Evolutionary conservation across 208 protist species (phyloP).

Genomic region (Leishmania guyanensis): DNA sequence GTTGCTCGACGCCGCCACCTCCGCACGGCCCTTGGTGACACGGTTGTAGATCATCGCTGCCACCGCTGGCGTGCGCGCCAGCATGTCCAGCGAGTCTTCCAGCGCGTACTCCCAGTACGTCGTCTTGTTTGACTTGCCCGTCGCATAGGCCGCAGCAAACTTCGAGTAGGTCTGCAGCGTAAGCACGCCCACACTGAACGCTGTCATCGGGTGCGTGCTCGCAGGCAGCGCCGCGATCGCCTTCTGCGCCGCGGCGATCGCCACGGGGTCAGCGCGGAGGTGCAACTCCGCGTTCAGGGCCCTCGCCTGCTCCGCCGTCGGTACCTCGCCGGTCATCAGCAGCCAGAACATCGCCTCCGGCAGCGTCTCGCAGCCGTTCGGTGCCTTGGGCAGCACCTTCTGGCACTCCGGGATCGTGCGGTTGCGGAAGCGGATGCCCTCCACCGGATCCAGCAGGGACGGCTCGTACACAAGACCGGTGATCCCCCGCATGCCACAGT

Average conservation of each 20-base stretch:
- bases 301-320: conserved; percentile 81
- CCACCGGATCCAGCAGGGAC: conserved; percentile 94
- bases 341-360: conserved; percentile 97
- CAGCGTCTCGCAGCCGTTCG: conserved; percentile 88
- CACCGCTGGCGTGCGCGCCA: conserved; percentile 89
- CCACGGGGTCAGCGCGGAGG: conserved; percentile 59
- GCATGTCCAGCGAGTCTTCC: conserved; percentile 95
- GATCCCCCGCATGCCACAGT: conserved; percentile 95
- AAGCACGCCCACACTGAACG: conserved; percentile 82
- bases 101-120: conserved; percentile 96
- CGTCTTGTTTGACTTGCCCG: conserved; percentile 91
- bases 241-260: conserved; percentile 69
- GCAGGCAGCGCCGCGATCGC: conserved; percentile 91
- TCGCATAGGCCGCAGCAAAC: conserved; percentile 93
- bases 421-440: conserved; percentile 98
- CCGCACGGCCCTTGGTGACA: conserved; percentile 45
- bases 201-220: conserved; percentile 97
- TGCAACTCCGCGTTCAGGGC: conserved; percentile 87
- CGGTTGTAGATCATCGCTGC: conserved; percentile 95
- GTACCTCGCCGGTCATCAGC: conserved; percentile 96
- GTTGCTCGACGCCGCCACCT: conserved; percentile 46
- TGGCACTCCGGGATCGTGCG: conserved; percentile 95
- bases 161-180: conserved; percentile 93
- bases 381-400: conserved; percentile 90
- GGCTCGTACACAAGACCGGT: conserved; percentile 97